These are phyloP conservation scores for Thermoascus crustaceus DNA, from an alignment of 2,329 filamentous ascomycete species.

Conservation along the genomic window DNA sequence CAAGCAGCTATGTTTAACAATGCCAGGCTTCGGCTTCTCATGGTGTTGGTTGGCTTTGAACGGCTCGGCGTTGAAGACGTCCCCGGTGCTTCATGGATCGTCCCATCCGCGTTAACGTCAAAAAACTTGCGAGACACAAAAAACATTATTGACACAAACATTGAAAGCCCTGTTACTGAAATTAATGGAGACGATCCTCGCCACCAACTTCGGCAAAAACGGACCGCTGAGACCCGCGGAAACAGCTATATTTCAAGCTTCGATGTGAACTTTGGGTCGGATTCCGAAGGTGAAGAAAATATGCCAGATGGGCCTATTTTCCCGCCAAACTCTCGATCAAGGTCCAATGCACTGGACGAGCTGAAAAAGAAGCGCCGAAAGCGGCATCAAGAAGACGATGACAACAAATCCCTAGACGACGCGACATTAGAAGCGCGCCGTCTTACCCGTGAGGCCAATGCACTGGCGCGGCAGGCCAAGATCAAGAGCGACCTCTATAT, in stretches of 20 bases:
- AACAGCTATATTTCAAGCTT: constrained; percentile 26
- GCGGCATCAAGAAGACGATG: constrained; percentile 39
- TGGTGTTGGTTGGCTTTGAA: constrained; percentile 66
- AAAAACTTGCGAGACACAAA: constrained; percentile 59
- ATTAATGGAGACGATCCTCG: constrained; percentile 67
- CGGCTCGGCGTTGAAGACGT: constrained; percentile 61
- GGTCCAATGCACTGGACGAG: constrained; percentile 46
- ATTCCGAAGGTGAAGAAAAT: constrained; percentile 54
- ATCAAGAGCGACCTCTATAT: constrained; percentile 83
- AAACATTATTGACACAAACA: constrained; percentile 66
- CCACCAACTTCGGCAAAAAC: constrained; percentile 68
- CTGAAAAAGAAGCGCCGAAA: constrained; percentile 56
- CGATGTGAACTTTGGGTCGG: constrained; percentile 60
- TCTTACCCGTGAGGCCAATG: constrained; percentile 54
- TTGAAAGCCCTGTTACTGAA: constrained; percentile 69
- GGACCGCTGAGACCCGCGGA: constrained; percentile 31
- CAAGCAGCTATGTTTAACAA: constrained; percentile 80
- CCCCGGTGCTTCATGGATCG: constrained; percentile 66
- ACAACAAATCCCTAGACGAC: constrained; percentile 53
- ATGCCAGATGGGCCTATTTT: constrained; percentile 58
- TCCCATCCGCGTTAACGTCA: constrained; percentile 59
- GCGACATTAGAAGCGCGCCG: constrained; percentile 53
- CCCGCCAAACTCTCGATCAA: constrained; percentile 44
- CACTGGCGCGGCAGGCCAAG: constrained; percentile 66
- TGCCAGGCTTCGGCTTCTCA: constrained; percentile 73